These are phyloP conservation scores for Spirogloea muscicola DNA, from an alignment of 139 green algal genomes.

Conservation along the genomic window DNA sequence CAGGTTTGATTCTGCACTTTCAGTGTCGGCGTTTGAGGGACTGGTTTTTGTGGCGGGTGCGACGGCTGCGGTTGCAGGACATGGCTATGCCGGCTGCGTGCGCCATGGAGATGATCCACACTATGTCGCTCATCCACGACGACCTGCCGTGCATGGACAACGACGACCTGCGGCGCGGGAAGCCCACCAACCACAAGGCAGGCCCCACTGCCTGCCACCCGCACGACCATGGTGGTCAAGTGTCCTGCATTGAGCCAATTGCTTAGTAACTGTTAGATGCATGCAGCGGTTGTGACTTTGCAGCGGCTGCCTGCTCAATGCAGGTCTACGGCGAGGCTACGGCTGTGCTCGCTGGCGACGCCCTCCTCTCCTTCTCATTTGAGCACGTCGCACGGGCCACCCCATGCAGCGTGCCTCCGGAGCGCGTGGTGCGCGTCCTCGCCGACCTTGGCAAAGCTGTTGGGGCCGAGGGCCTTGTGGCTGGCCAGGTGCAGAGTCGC, in stretches of 20 bases:
- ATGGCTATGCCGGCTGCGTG: constrained; percentile 88
- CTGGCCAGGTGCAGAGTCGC: constrained; percentile 67
- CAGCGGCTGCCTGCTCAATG: neutral
- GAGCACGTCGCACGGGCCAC: constrained; percentile 93
- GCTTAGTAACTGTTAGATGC: no score
- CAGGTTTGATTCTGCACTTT: no score
- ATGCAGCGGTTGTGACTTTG: neutral
- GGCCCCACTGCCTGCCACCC: neutral
- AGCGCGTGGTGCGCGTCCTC: constrained; percentile 81
- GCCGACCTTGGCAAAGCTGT: constrained; percentile 79
- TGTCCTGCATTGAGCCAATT: no score
- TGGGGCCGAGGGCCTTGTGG: constrained; percentile 87
- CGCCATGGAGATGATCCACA: constrained; percentile 98
- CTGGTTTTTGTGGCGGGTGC: no score
- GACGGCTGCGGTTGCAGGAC: no score
- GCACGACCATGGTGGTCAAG: no score
- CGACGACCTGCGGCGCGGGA: constrained; percentile 91
- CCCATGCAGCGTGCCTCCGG: constrained; percentile 63
- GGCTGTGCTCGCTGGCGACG: constrained; percentile 94
- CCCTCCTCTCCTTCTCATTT: constrained; percentile 88
- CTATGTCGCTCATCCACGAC: constrained; percentile 93
- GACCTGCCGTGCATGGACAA: constrained; percentile 99
- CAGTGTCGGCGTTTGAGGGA: no score
- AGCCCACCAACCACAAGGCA: constrained; percentile 90
- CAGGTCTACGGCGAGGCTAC: constrained; percentile 95